These are phyloP conservation scores for Candolleomyces eurysporus DNA, from an alignment of 768 basidiomycete genomes.

Conservation along the genomic window DNA sequence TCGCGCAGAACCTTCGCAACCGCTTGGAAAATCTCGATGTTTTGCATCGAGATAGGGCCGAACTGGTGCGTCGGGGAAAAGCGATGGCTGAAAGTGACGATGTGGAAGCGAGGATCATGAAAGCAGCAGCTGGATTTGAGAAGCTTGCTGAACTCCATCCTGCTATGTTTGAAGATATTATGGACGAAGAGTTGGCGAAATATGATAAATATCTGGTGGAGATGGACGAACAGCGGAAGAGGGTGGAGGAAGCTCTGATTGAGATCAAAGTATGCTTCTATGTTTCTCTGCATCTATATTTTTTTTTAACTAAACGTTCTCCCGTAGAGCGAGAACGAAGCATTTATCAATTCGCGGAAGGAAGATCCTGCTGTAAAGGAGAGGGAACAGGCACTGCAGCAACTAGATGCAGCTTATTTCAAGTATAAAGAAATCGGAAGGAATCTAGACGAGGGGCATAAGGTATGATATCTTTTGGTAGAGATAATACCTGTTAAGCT, in stretches of 20 bases:
- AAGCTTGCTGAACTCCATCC: constrained; percentile 70
- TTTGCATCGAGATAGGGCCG: constrained; percentile 55
- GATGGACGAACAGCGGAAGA: constrained; percentile 48
- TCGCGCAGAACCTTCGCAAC: constrained; percentile 68
- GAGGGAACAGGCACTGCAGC: constrained; percentile 78
- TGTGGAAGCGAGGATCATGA: constrained; percentile 65
- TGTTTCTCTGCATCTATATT: neutral
- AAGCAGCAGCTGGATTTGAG: constrained; percentile 64
- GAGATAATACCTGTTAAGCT: neutral
- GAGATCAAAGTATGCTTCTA: constrained; percentile 58
- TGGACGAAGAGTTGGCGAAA: constrained; percentile 76
- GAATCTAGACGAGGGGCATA: constrained; percentile 87
- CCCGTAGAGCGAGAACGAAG: constrained; percentile 55
- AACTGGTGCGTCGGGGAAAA: constrained; percentile 64
- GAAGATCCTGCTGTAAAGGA: constrained; percentile 77
- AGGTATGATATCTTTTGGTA: constrained; percentile 41
- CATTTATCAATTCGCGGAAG: constrained; percentile 73
- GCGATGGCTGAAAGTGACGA: constrained; percentile 67
- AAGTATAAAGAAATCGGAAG: constrained; percentile 83
- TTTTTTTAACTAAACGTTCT: constrained; percentile 1
- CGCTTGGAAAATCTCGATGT: constrained; percentile 81
- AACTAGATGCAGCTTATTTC: constrained; percentile 80
- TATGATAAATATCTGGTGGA: constrained; percentile 75
- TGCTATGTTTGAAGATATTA: constrained; percentile 84
- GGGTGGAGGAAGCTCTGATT: constrained; percentile 64